Evolutionary conservation across 805 yeast genomes (phyloP).

Genomic region (Barnettozyma sp.): DNA sequence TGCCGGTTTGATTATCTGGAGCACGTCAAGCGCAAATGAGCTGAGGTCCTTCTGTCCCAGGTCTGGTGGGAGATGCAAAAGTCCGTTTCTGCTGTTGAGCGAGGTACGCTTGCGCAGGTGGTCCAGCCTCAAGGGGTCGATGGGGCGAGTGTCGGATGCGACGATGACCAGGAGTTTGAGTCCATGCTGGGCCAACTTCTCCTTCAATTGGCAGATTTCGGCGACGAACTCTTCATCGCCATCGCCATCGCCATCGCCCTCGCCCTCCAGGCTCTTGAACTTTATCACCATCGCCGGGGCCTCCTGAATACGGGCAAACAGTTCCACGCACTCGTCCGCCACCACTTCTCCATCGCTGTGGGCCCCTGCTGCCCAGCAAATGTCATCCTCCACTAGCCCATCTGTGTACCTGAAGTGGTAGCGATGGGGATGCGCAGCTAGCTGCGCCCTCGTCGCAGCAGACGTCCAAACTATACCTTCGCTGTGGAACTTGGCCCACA

Average conservation of each 20-base stretch:
- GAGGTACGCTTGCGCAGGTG: constrained; percentile 36
- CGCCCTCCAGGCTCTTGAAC: constrained; percentile 23
- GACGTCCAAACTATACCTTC: constrained; percentile 25
- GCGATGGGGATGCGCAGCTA: constrained; percentile 19
- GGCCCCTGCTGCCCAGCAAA: too few relatives aligned
- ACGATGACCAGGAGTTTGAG: constrained; percentile 28
- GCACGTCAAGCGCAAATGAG: constrained; percentile 32
- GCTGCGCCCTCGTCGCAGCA: constrained; percentile 19
- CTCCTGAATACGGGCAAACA: constrained; percentile 49
- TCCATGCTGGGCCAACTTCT: constrained; percentile 25
- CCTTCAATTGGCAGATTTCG: constrained; percentile 32
- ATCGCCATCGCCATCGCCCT: too few relatives aligned
- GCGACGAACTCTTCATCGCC: constrained; percentile 29
- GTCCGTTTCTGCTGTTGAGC: constrained; percentile 37
- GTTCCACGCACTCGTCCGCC: constrained; percentile 25
- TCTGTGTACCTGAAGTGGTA: constrained; percentile 27
- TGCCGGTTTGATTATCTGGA: constrained; percentile 34
- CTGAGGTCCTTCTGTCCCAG: constrained; percentile 33
- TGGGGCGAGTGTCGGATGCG: constrained; percentile 17
- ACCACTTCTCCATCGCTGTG: neutral
- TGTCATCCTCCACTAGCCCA: neutral
- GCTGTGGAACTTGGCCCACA: constrained; percentile 21
- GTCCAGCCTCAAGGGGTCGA: constrained; percentile 28
- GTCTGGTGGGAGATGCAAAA: constrained; percentile 34
- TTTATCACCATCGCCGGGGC: constrained; percentile 43